phyloP scores from a whole-genome alignment of 306 rosid genomes.

The Rubus parviflorus region DNA sequence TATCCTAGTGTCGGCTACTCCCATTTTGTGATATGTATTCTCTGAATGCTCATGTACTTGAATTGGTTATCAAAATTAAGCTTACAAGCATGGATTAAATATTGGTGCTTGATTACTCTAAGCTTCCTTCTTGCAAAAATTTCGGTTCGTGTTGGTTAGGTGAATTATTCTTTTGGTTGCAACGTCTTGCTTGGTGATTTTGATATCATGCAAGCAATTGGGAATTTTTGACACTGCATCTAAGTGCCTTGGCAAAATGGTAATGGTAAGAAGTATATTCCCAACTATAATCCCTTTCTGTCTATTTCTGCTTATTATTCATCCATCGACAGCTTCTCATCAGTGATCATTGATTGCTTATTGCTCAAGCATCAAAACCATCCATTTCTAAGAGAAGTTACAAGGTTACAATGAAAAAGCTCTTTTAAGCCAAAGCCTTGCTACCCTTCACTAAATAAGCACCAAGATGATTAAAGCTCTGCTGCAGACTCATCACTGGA shows the following conservation, averaged over 20 bases:
- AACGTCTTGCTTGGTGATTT: neutral
- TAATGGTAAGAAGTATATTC: too few relatives aligned
- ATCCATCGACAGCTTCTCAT: neutral
- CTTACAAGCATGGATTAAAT: neutral
- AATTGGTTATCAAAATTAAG: neutral
- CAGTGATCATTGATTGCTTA: neutral
- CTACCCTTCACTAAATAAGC: neutral
- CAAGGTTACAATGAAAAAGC: neutral
- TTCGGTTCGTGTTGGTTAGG: neutral
- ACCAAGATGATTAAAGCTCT: slow-evolving; percentile 41
- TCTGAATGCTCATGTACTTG: slow-evolving; percentile 3
- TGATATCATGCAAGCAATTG: neutral
- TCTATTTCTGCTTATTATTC: neutral
- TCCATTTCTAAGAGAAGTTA: neutral
- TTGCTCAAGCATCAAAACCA: neutral
- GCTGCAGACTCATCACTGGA: slow-evolving; percentile 35
- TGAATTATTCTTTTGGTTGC: neutral
- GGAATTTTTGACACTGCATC: too few relatives aligned
- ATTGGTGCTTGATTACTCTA: neutral
- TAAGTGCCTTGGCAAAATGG: too few relatives aligned
- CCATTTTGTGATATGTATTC: neutral
- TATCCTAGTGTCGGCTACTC: neutral
- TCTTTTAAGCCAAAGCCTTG: neutral
- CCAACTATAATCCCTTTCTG: neutral
- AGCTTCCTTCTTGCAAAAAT: neutral